Percentiles rank a stretch among this genome's conserved stretches.
Conservation (phyloP, 2,329 filamentous ascomycete species). For the Diaporthe ilicicola region DNA sequence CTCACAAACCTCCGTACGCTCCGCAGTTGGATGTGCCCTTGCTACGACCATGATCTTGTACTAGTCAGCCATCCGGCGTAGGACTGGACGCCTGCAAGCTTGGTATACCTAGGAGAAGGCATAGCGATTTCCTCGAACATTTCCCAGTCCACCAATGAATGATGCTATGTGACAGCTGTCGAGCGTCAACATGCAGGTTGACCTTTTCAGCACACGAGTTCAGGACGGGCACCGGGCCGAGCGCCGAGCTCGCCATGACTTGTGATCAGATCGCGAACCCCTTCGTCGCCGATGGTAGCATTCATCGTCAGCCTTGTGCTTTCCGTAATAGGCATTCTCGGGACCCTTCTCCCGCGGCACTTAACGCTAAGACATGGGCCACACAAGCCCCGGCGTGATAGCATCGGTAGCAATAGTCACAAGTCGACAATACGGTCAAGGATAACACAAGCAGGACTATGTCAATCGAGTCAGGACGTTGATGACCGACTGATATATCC, state of each 20-base stretch:
- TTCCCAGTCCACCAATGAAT: neutral
- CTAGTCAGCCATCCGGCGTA: neutral
- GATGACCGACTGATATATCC: neutral
- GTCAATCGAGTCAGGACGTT: neutral
- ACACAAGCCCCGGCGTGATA: neutral
- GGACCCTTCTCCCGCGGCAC: slow-evolving; percentile 12
- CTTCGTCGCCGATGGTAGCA: neutral
- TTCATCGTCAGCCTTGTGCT: neutral
- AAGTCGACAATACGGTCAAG: neutral
- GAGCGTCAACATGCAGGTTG: neutral
- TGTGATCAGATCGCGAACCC: neutral
- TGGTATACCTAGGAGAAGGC: neutral
- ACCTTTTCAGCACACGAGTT: neutral
- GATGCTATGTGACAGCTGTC: neutral
- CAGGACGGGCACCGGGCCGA: neutral
- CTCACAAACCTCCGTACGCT: neutral
- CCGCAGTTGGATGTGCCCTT: neutral
- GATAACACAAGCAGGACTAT: neutral
- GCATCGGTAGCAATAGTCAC: neutral
- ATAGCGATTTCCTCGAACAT: neutral
- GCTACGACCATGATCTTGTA: no score
- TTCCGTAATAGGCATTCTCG: slow-evolving; percentile 27
- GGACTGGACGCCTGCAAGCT: neutral
- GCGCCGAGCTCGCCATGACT: neutral
- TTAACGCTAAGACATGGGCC: slow-evolving; percentile 23